Percentiles rank a stretch among this genome's conserved stretches.
Conservation (phyloP, 345 rosid genomes). For the Abelmoschus esculentus region DNA sequence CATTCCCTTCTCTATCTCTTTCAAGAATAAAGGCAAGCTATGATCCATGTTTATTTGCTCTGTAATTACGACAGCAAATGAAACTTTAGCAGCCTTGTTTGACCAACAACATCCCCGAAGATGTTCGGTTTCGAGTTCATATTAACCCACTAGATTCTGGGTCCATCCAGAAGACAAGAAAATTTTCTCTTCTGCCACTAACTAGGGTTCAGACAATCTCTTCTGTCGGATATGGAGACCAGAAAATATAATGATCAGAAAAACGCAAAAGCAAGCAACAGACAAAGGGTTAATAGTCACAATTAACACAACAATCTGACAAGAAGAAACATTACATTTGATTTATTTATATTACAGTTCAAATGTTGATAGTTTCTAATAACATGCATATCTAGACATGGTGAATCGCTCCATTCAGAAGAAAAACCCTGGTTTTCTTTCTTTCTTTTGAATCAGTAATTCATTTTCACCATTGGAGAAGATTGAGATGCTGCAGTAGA, state of each 20-base stretch:
- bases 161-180: conserved; percentile 15
- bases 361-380: conserved; percentile 6
- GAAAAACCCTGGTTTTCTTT: not conserved
- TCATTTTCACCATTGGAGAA: conserved; percentile 19
- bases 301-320: not conserved
- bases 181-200: not conserved
- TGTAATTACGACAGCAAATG: no score
- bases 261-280: conserved; percentile 7
- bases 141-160: not conserved
- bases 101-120: not conserved
- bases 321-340: conserved; percentile 1
- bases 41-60: no score
- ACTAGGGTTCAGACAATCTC: conserved; percentile 9
- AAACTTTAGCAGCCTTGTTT: not conserved
- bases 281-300: not conserved
- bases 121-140: not conserved
- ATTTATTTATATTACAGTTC: conserved; percentile 11
- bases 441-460: not conserved
- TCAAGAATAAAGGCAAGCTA: no score
- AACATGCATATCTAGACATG: not conserved
- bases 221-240: not conserved
- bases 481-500: conserved; percentile 18
- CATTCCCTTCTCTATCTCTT: no score
- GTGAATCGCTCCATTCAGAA: not conserved
- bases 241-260: not conserved